Base-by-base conservation (phyloP, 176 grass and related monocot species). In the Triticum urartu region DNA sequence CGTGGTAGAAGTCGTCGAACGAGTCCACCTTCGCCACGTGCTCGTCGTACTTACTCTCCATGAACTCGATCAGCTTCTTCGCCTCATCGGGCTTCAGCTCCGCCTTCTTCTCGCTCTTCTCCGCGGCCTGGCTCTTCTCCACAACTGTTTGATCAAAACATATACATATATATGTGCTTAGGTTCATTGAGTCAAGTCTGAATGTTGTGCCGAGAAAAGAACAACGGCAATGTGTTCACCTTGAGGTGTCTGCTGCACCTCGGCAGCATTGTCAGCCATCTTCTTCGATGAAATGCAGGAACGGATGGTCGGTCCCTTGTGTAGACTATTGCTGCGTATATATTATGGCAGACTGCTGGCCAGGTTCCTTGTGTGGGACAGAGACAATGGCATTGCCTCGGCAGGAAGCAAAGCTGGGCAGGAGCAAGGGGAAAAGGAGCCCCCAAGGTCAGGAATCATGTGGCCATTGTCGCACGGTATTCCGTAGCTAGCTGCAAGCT, bases 1-100 rank as follows among this genome's bases (percentile, higher is more conserved):
- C 90, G 60, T 94, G 95, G 81, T 89, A 92, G 67, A 97, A 92
- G 4, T 92, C 88, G 0, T 94, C 77, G 34, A 80, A 89, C 1
- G 39, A 34, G 3, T 60, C 0, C 5, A 84, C 71, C 1, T 63
- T 21, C 0, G 40, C 35, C 5, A 56, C 3, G 30, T 81, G 22
- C 5, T 50, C 15, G 0, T 85, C 79, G 1, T 91, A 94, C 20
- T 86, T 26, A 3, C 6, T 6, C 15, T 68, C 68, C 83, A 93
- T 85, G 78, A 88, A 82, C 24, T 56, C 45, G 9, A 73, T 10
- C 0, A 92, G 79, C 62, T 77, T 67, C 14, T 88, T 45, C 0
- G 69, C 77, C 11, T 80, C 89, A 3, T 22, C 36, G 5, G 38
- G n/a, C 58, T 85, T 88, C 45, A n/a, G 60, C 60, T 28, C 43